These are phyloP conservation scores for Acanthamoeba lenticulata DNA, from an alignment of 208 protist genomes.

Conservation along the genomic window DNA sequence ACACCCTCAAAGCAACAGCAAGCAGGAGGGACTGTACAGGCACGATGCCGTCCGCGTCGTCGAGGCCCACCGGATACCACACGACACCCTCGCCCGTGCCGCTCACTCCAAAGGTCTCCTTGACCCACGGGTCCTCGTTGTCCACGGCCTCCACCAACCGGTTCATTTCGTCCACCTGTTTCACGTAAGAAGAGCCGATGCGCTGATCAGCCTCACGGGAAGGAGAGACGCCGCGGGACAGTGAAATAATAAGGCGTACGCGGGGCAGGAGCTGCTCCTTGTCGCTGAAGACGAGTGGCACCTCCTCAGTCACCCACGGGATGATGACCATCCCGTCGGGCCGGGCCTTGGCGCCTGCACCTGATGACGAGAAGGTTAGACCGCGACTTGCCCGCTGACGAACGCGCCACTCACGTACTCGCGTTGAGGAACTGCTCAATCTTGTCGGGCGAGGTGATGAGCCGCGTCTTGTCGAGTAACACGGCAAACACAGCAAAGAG, in stretches of 20 bases:
- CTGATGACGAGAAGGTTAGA: background rate
- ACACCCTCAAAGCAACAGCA: too few species aligned
- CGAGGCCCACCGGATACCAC: conserved; percentile 42
- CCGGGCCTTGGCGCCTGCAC: background rate
- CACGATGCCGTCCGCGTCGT: background rate
- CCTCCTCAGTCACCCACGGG: conserved; percentile 32
- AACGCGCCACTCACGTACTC: too few species aligned
- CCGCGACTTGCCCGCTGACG: too few species aligned
- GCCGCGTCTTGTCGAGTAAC: conserved; percentile 31
- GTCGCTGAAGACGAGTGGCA: background rate
- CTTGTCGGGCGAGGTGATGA: conserved; percentile 22
- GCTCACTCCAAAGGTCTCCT: background rate
- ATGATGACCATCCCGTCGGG: conserved; percentile 28
- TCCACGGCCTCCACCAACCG: conserved; percentile 14
- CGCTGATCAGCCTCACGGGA: too few species aligned
- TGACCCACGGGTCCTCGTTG: conserved; percentile 58
- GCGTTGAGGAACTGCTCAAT: background rate
- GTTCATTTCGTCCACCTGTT: conserved; percentile 59
- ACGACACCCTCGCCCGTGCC: conserved; percentile 58
- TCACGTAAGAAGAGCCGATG: background rate
- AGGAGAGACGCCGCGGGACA: too few species aligned
- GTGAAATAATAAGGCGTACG: background rate
- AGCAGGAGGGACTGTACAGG: background rate
- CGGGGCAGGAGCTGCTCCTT: conserved; percentile 48
- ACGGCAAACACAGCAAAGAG: conserved; percentile 56